phyloP scores from a whole-genome alignment of 139 green algal species.

The Yamagishiella unicocca region DNA sequence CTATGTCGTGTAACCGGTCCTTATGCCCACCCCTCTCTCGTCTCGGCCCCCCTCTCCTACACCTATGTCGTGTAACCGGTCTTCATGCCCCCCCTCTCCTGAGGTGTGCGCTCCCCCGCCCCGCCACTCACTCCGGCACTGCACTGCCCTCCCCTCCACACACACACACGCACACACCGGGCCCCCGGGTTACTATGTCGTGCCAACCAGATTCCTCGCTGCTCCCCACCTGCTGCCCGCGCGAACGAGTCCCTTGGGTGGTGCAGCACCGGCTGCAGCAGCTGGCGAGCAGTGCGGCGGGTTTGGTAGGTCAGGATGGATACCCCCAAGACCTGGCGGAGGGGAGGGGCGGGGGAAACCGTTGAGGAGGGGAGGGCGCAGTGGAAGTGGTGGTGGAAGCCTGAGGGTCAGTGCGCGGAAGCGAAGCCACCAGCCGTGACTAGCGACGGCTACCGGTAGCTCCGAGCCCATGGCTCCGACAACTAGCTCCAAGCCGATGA shows the following conservation, averaged over 20 bases:
- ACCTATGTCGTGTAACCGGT: too few relatives aligned
- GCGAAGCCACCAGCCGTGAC: background rate
- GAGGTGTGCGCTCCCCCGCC: too few relatives aligned
- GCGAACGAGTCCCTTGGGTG: conserved; percentile 27
- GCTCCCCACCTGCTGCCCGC: conserved; percentile 17
- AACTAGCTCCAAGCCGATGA: too few relatives aligned
- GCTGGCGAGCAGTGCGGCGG: conserved; percentile 6
- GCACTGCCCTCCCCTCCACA: background rate
- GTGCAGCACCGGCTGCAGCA: conserved; percentile 29
- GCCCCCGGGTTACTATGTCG: too few relatives aligned
- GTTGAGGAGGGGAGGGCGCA: background rate
- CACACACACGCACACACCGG: background rate
- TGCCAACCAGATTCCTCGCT: too few relatives aligned
- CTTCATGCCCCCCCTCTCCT: too few relatives aligned
- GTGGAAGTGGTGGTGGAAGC: background rate
- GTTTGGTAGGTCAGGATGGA: conserved; percentile 66
- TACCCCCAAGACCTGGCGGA: conserved; percentile 55
- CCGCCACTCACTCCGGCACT: conserved; percentile 2
- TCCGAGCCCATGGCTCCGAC: too few relatives aligned
- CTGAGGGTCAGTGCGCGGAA: background rate
- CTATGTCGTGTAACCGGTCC: too few relatives aligned
- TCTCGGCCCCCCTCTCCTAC: too few relatives aligned
- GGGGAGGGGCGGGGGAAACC: background rate
- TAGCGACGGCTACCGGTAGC: too few relatives aligned
- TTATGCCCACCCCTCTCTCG: too few relatives aligned